Base-by-base conservation (phyloP, 441 rosid species). In the Arabidopsis hybrid region DNA sequence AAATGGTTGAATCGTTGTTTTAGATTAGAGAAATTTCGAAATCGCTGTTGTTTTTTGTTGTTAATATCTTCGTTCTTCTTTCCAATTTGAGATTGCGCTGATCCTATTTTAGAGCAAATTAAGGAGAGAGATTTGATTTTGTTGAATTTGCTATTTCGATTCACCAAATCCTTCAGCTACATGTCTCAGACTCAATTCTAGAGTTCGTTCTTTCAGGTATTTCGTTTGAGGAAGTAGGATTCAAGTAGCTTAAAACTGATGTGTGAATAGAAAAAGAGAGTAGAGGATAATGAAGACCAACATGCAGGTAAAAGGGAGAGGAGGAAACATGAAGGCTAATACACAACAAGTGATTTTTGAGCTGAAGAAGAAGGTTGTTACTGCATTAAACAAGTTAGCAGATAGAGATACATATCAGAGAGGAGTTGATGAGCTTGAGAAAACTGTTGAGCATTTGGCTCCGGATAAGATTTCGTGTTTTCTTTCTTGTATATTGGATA, bases 361-460 rank as follows among this genome's bases (percentile, higher is more conserved):
- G 84, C 86, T 90, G 1, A 90, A 90, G 71, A 91, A 85, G 69
- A 94, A 78, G 80, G 91, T 88, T 72, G 86, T 86, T 49, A 76
- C 77, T 49, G 94, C 97, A 2, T 85, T 94, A 4, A 90, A 86
- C 87, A 94, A 92, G 86, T 79, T 94, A 12, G 91, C 93, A 0
- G 99, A 94, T 81, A 79, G 99, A 72, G 99, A 94, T 76, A 94
- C 97, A 2, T 86, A 91, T 68, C 90, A 87, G 69, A 78, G 93
- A 51, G 99, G 90, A 53, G 90, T 79, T 8, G 91, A 87, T 8
- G 99, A 94, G 79, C 96, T 94, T 46, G 89, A 90, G 71, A 89
- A 80, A 77, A 85, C 81, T 7, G 95, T 92, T 0, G 87, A 88
- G 76, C 57, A 81, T 72, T 69, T 94, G 10, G 65, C 80, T 21